Conservation (phyloP, 2,329 filamentous ascomycete species). For the Boeremia lycopersici region DNA sequence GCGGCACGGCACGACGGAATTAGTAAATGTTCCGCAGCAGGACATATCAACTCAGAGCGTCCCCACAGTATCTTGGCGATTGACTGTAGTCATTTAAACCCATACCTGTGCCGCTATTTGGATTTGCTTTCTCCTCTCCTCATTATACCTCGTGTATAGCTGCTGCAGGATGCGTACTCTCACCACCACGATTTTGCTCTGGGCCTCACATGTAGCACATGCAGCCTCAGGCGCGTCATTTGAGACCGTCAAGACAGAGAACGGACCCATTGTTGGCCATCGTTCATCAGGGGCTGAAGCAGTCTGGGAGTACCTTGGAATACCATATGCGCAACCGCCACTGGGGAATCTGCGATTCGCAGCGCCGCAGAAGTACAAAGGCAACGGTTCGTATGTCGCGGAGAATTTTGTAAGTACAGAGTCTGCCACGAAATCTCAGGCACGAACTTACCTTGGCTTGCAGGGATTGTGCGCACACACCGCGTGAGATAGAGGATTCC, state of each 20-base stretch:
- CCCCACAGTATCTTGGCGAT: no score
- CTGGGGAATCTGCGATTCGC: conserved; percentile 40
- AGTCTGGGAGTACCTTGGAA: conserved; percentile 43
- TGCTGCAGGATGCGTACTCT: background rate
- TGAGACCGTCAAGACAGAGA: conserved; percentile 13
- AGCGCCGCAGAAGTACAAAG: conserved; percentile 25
- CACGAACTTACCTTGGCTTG: background rate
- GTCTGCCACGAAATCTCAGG: background rate
- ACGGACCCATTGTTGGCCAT: conserved; percentile 33
- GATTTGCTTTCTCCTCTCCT: background rate
- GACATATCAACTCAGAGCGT: no score
- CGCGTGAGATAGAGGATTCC: background rate
- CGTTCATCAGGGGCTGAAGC: conserved; percentile 17
- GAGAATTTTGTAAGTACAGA: conserved; percentile 16
- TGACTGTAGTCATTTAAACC: no score
- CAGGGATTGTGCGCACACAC: conserved; percentile 20
- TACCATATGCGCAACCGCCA: conserved; percentile 43
- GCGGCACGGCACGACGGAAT: no score
- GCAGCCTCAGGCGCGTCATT: background rate
- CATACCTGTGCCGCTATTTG: no score
- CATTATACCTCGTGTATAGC: background rate
- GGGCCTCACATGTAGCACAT: background rate
- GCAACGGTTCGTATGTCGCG: conserved; percentile 15
- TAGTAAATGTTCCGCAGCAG: no score
- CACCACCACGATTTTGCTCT: background rate